phyloP scores from a whole-genome alignment of 768 basidiomycete species.

The Leccinum ochraceum region DNA sequence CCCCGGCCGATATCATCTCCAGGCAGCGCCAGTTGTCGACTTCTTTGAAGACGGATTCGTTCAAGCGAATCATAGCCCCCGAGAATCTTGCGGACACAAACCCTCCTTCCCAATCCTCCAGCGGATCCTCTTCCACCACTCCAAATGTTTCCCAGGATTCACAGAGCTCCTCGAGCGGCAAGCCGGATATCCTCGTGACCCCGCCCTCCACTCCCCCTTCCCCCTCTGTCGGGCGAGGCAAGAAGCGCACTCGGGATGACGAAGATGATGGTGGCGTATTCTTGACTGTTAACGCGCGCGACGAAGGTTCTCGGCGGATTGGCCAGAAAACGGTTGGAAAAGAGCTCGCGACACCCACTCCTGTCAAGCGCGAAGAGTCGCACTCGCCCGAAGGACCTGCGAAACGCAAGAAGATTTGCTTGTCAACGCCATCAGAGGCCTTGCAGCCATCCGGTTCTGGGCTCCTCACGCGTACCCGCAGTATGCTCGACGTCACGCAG shows the following conservation, averaged over 20 bases:
- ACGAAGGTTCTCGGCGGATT: background rate
- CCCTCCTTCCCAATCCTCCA: background rate
- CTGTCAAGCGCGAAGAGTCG: constrained; percentile 4
- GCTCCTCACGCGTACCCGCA: constrained; percentile 5
- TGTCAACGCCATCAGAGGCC: background rate
- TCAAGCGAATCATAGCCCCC: constrained; percentile 10
- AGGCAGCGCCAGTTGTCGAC: constrained; percentile 10
- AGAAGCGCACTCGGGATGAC: constrained; percentile 16
- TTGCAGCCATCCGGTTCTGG: background rate
- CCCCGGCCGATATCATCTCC: constrained; percentile 8
- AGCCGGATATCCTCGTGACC: background rate
- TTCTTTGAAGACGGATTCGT: constrained; percentile 10
- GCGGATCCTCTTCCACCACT: constrained; percentile 1
- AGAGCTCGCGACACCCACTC: background rate
- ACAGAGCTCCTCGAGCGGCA: background rate
- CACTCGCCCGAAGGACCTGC: background rate
- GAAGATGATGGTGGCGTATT: constrained; percentile 8
- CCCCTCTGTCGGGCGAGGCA: constrained; percentile 9
- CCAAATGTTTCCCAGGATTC: background rate
- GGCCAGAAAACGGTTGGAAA: background rate
- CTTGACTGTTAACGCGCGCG: background rate
- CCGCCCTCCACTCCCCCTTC: constrained; percentile 13
- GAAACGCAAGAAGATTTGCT: constrained; percentile 20
- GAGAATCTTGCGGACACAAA: background rate
- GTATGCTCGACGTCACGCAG: constrained; percentile 4